Base-by-base conservation (phyloP, 805 yeast genomes). In the Metschnikowia shivogae region DNA sequence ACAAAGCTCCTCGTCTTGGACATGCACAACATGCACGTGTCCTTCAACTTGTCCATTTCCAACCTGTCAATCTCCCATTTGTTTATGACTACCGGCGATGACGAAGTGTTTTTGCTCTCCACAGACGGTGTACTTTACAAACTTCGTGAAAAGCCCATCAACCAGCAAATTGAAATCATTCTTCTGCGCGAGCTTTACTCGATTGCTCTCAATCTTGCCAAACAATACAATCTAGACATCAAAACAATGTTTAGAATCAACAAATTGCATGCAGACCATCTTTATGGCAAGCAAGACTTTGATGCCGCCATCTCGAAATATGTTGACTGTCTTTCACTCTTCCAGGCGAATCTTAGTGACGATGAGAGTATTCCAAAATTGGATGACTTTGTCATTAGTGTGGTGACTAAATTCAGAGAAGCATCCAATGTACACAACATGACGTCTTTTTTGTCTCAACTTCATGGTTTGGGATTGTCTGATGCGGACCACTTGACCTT, bases 401-500 rank as follows among this genome's bases (percentile, higher is more conserved):
- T 89, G 3, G 86, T 92, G 14, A 78, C 87, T 35, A 83, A 84
- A 55, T 88, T 84, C 61, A 82, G 85, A 51, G 95, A 84, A 48
- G 83, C 89, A 17, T 80, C 86, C 6, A 83, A 84, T 46, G 85
- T 88, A 1, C 67, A 71, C 26, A 78, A 78, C 47, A 65, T 90
- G 55, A 75, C 88, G 0, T 68, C 70, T 34, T 89, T 84, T 51
- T 65, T 89, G 29, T 81, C 80, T 60, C 76, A 76, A 10, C 68
- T 89, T 51, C 70, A 85, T 43, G 73, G 73, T 6, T 62, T 72
- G 35, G 73, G 76, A 2, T 53, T 74, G 11, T 82, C 96, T 0
- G 77, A 78, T n/a, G 73, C 79, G 27, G 95, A 89, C 58, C 97
- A 92, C 61, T 75, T 89, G 5, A 89, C 96, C 0, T 64, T 92